Conservation (phyloP, 1,284 basidiomycete species). For the Cryptococcus maquisensis region DNA sequence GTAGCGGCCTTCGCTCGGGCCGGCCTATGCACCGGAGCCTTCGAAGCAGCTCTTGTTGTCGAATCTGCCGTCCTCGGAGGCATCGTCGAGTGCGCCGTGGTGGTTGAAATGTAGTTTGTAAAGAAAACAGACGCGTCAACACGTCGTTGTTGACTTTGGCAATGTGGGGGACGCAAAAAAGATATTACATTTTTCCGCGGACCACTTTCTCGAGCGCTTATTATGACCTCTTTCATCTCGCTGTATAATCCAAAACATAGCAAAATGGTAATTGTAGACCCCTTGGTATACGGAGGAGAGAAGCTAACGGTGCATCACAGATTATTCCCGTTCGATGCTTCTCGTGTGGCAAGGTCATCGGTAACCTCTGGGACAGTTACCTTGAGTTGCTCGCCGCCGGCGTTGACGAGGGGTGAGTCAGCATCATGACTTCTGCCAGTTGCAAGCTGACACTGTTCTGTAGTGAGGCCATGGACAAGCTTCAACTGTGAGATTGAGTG, state of each 20-base stretch:
- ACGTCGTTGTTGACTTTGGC: not conserved
- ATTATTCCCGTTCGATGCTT: conserved; percentile 57
- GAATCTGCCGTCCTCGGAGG: not conserved
- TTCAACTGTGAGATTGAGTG: conserved; percentile 61
- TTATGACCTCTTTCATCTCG: not conserved
- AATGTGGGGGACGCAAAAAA: not conserved
- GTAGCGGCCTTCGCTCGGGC: not conserved
- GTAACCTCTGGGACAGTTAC: conserved; percentile 87
- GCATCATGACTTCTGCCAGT: not conserved
- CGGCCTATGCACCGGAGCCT: not conserved
- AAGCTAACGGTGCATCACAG: conserved; percentile 19
- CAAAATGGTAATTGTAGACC: conserved; percentile 5
- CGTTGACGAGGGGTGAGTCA: conserved; percentile 73
- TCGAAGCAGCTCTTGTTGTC: not conserved
- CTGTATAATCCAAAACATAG: not conserved
- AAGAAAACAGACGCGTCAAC: conserved; percentile 2
- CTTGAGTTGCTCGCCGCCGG: conserved; percentile 72
- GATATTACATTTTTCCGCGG: not conserved
- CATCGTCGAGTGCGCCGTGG: not conserved
- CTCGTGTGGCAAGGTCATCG: conserved; percentile 88
- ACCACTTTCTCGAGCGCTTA: not conserved
- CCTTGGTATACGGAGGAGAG: not conserved
- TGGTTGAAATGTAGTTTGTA: not conserved
- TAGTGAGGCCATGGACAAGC: conserved; percentile 85
- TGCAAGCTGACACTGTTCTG: not conserved